Evolutionary conservation across 352 stramenopile genomes (phyloP).

Genomic region (Paralagenidium karlingii): DNA sequence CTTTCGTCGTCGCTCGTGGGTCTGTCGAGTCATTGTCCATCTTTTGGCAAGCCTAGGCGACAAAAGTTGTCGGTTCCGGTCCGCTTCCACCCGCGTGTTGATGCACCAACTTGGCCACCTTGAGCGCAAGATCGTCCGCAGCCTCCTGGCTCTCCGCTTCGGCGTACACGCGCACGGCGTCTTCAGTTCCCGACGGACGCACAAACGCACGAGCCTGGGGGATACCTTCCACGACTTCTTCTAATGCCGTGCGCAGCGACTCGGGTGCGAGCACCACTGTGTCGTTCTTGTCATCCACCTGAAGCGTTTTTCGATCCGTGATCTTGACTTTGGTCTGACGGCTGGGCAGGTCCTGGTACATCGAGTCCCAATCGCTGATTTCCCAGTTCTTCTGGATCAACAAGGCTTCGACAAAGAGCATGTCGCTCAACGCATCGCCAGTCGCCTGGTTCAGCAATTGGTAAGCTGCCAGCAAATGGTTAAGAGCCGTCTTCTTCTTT

Average conservation of each 20-base stretch:
- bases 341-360: conserved; percentile 94
- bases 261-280: conserved; percentile 45
- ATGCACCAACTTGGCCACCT: conserved; percentile 72
- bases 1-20: too few relatives aligned
- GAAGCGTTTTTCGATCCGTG: conserved; percentile 44
- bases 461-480: conserved; percentile 76
- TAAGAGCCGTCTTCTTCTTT: conserved; percentile 69
- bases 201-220: conserved; percentile 85
- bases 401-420: conserved; percentile 93
- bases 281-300: conserved; percentile 54
- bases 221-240: conserved; percentile 37
- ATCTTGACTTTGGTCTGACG: conserved; percentile 82
- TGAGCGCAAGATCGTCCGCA: conserved; percentile 83
- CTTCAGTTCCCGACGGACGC: conserved; percentile 95
- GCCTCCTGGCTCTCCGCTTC: conserved; percentile 86
- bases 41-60: conserved; percentile 49
- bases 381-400: conserved; percentile 84
- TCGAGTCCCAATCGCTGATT: conserved; percentile 84
- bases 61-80: conserved; percentile 43
- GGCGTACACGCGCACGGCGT: conserved; percentile 97
- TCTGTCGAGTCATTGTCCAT: too few relatives aligned
- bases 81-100: conserved; percentile 64
- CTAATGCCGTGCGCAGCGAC: conserved; percentile 38
- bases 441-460: conserved; percentile 95
- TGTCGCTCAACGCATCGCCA: conserved; percentile 94